Base-by-base conservation (phyloP, 176 grass and related monocot genomes). In the Panicum miliaceum region DNA sequence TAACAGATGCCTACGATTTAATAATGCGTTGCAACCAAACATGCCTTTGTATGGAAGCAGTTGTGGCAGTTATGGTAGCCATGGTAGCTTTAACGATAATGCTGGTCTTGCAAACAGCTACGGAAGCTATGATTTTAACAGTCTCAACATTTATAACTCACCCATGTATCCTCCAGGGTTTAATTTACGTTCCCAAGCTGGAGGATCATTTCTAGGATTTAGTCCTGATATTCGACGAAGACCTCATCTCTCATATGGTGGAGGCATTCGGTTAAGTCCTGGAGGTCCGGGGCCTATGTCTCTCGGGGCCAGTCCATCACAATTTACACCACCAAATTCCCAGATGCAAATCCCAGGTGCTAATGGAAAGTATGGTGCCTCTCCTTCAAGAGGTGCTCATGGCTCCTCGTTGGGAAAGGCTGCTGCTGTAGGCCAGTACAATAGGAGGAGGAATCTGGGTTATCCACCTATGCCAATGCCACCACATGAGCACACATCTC, bases 221-320 rank as follows among this genome's bases (percentile, higher is more conserved):
- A 99, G 97, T 87, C 97, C 91, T 29, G 91, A 96, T 85, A 82
- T 92, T 86, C 90, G 93, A 84, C 73, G 88, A 70, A 89, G 91
- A 57, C 86, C 90, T 82, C 91, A 94, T 79, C 77, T 88, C 66
- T 84, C 89, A 86, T 79, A 94, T 90, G 88, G 85, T 71, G 89
- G 80, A 79, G 81, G 93, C 70, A 89, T 92, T 90, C 86, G 88
- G 34, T 82, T 73, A 75, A 99, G 97, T 77, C 97, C 97, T 88
- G 92, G 91, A 53, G 86, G 86, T 84, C 83, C 88, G 34, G 86
- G 91, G 36, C 84, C 85, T 83, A 92, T 96, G 88, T 92, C 91
- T 85, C 97, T 99, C 35, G 97, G 97, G 66, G 90, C 78, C 57
- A 99, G 97, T 83, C 97, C 97, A 71, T 96, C 91, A 68, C 97